Evolutionary conservation across 192 early-diverging fungal genomes (phyloP), one percentile per base, ranked within the genome.

Genomic region (Gaertneriomyces semiglobifer): DNA sequence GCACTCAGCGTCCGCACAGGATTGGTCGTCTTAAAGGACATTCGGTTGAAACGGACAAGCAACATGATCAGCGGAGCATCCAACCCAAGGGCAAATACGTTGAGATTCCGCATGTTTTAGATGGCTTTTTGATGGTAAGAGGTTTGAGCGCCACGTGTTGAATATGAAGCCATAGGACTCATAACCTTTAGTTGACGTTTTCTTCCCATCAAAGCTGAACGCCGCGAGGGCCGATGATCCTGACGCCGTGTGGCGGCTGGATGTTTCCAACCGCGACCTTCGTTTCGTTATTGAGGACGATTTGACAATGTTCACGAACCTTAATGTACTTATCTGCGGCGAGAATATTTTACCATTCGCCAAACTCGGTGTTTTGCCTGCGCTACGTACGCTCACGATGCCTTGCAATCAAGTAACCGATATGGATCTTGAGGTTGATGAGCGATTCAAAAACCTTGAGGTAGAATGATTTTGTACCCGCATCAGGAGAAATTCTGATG

Each of bases 401-500:
- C 78, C 80, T 39, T 82, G 76, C 66, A 84, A 84, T 56, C 74
- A 69, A 4, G 54, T 84, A 9, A 76, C 65, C n/a, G 76, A 71
- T 38, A 65, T 84, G 11, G 83, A 84, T 73, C 58, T 84, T 38
- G 83, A 84, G 50, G 72, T 83, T 18, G 77, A 81, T 46, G 78
- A 77, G 4, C 25, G 68, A 39, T 84, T 81, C 56, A 61, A 44
- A n/a, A 11, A 16, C 11, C 66, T 81, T 38, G 80, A 68, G 55
- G 55, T 57, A 50, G 11, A 18, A 12, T n/a, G 11, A 50, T n/a
- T 50, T n/a, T 12, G 48, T 18, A n/a, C 48, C 2, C 48, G 46
- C 1, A 57, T 57, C 16, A 16, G 55, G 39, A 16, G 39, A 16
- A 4, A 14, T 0, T 8, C 18, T 50, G 48, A 50, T 18, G 18